Evolutionary conservation across 306 rosid genomes (phyloP), one percentile per base, ranked within the genome.

Genomic region (Lupinus albus): DNA sequence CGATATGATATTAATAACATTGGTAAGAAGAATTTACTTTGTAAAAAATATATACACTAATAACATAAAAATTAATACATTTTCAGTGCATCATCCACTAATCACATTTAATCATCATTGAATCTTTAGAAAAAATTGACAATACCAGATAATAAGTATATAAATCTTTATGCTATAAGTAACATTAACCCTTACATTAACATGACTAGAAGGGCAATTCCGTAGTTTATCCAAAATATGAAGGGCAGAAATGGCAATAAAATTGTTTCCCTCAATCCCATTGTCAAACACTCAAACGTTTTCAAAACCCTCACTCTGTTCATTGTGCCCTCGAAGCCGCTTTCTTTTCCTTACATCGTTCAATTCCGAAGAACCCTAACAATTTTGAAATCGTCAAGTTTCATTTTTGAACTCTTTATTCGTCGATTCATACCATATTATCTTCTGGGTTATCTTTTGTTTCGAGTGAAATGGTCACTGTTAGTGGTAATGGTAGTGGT

Each of bases 381-480:
- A 9, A 36, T 36, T 36, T 8, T 7, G 10, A 39, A 39, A 39
- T 38, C 44, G 4, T 75, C 57, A 38, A 83, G 82, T 74, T 72
- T 84, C 58, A 77, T 36, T 82, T 84, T 75, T 51, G 18, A n/a
- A 35, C 65, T 9, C 14, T 3, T 12, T 11, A 14, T 54, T 36
- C 14, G 18, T 6, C 21, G 60, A 44, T 62, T 49, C 21, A 13
- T 51, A 6, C 13, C 1, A 0, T 9, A 54, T 50, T 59, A 14
- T 68, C 21, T 39, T 12, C 64, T 72, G 78, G 73, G 71, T 39
- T 25, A 2, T 21, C 17, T 54, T 36, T n/a, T 5, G 25, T 75
- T n/a, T 63, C 61, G 74, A 54, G 42, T 71, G 75, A 74, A 53
- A 93, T 94, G 99, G 92, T 84, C 53, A 67, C 94, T 70, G 82